Conservation (phyloP, 805 yeast genomes). For the Saturnispora mendoncae region DNA sequence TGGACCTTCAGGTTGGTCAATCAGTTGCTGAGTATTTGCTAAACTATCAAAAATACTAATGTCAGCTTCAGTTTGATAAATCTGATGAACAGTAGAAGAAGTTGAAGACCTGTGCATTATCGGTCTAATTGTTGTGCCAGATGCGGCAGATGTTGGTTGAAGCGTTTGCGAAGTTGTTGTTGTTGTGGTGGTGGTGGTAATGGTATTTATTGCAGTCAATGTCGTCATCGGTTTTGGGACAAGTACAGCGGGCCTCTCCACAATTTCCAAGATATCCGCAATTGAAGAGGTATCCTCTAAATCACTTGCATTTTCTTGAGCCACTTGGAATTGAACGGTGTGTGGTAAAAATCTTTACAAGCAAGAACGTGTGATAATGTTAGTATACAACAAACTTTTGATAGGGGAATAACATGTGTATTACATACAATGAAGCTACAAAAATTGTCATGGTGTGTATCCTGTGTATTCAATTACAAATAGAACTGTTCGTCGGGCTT, state of each 20-base stretch:
- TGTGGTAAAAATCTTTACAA: slow-evolving; percentile 54
- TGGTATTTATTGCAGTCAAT: too few species aligned
- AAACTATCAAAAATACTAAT: slow-evolving; percentile 8
- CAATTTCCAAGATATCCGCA: slow-evolving; percentile 24
- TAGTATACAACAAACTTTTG: neutral
- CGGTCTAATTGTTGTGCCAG: neutral
- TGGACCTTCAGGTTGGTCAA: neutral
- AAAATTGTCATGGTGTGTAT: slow-evolving; percentile 43
- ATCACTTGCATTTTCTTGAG: slow-evolving; percentile 12
- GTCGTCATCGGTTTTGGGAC: neutral
- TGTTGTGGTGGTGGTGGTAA: too few species aligned
- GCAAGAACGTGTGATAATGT: too few species aligned
- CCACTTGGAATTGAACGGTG: slow-evolving; percentile 59
- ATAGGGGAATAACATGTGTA: neutral
- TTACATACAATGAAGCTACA: slow-evolving; percentile 58
- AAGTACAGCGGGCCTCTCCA: slow-evolving; percentile 8
- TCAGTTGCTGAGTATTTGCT: neutral
- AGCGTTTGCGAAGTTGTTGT: neutral
- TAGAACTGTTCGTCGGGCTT: too few species aligned
- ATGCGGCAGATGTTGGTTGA: neutral
- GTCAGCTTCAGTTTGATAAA: slow-evolving; percentile 5
- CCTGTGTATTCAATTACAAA: too few species aligned
- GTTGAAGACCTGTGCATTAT: neutral
- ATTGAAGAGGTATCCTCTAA: slow-evolving; percentile 14
- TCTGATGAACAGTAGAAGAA: neutral